A percentile compares a stretch with the other conserved stretches of the same genome.
These are phyloP conservation scores for Penicillium sp. DNA, from an alignment of 2,329 filamentous ascomycete species.

Conservation along the genomic window DNA sequence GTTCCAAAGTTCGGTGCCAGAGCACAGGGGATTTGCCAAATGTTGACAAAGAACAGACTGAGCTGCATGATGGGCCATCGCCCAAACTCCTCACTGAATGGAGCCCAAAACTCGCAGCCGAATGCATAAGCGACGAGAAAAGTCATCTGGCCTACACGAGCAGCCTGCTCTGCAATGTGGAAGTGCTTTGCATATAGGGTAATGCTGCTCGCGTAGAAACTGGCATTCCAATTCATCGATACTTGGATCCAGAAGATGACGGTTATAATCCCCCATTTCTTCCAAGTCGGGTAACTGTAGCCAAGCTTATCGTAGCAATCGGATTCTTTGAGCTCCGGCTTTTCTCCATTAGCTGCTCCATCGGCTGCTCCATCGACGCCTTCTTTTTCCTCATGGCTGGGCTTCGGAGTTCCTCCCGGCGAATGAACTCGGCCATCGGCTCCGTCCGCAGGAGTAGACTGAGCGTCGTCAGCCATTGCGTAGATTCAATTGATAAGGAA, in stretches of 20 bases:
- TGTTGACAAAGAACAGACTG: constrained; percentile 67
- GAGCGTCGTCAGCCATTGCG: constrained; percentile 10
- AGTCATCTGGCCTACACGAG: constrained; percentile 66
- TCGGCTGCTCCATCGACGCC: constrained; percentile 5
- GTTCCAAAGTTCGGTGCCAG: constrained; percentile 66
- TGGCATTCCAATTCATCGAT: constrained; percentile 74
- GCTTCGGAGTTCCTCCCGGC: constrained; percentile 9
- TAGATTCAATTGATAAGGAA: neutral
- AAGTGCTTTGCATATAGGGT: constrained; percentile 61
- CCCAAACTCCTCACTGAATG: constrained; percentile 77
- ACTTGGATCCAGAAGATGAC: constrained; percentile 66
- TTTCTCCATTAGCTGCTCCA: constrained; percentile 12
- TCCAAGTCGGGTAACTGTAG: constrained; percentile 55
- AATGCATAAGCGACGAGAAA: constrained; percentile 76
- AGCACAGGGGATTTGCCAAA: constrained; percentile 68
- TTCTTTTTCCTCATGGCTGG: constrained; percentile 9
- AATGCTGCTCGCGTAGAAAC: constrained; percentile 64
- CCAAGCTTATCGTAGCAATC: constrained; percentile 63
- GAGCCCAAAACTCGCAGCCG: constrained; percentile 81
- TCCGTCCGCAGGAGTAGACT: neutral
- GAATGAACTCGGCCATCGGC: constrained; percentile 10
- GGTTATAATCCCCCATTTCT: constrained; percentile 65
- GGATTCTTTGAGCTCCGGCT: constrained; percentile 44
- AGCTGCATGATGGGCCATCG: constrained; percentile 69
- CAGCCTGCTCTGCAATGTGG: constrained; percentile 59